A percentile compares a stretch with the other conserved stretches of the same genome.
Evolutionary conservation across 2,329 filamentous ascomycete genomes (phyloP).

Genomic region (Diaporthe eres): DNA sequence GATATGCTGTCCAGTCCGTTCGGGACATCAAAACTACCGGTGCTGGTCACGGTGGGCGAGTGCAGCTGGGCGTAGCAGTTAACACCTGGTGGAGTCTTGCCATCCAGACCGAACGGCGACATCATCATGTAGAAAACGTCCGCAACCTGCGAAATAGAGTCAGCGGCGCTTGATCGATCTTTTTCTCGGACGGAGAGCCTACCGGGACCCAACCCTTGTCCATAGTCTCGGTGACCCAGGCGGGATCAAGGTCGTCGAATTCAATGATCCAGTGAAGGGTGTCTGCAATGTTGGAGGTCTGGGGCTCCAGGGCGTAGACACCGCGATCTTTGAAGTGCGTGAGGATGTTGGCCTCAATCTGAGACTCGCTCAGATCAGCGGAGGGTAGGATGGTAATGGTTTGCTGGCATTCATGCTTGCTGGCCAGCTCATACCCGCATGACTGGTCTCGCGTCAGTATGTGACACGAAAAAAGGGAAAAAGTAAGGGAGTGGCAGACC

Average conservation of each 20-base stretch:
- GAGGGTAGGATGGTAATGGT: conserved; percentile 61
- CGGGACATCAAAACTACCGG: conserved; percentile 3
- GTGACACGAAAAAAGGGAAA: not conserved
- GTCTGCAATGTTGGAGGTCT: conserved; percentile 33
- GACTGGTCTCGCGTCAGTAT: conserved; percentile 29
- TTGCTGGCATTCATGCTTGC: conserved; percentile 69
- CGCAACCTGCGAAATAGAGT: conserved; percentile 22
- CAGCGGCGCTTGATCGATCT: not conserved
- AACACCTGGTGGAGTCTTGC: conserved; percentile 1
- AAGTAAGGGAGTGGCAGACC: conserved; percentile 45
- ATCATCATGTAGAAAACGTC: conserved; percentile 34
- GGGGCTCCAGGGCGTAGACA: conserved; percentile 37
- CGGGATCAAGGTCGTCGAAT: conserved; percentile 37
- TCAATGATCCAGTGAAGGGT: conserved; percentile 37
- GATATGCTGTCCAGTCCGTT: conserved; percentile 27
- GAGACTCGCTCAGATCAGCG: conserved; percentile 30
- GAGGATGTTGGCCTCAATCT: conserved; percentile 35
- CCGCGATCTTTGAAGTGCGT: conserved; percentile 39
- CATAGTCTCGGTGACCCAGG: conserved; percentile 12
- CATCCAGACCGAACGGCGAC: conserved; percentile 28
- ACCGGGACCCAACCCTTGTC: conserved; percentile 38
- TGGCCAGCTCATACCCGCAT: conserved; percentile 44
- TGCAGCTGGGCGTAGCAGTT: conserved; percentile 31
- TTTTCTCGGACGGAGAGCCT: not conserved
- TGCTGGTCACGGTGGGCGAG: not conserved